These are phyloP conservation scores for Cardiosporidium cionae DNA, from an alignment of 169 alveolate genomes.

Conservation along the genomic window DNA sequence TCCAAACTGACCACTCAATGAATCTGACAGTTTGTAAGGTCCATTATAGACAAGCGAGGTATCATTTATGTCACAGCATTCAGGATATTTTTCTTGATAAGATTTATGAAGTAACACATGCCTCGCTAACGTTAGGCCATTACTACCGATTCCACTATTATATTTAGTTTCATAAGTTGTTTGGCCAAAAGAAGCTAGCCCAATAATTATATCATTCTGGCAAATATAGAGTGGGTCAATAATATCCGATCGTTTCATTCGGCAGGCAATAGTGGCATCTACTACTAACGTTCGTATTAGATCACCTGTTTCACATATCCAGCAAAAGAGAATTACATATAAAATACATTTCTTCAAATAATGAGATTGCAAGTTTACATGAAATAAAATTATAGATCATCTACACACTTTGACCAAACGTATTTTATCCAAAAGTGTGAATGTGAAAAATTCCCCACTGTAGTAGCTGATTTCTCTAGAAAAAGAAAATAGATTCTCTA, in stretches of 20 bases:
- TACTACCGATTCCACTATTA: constrained; percentile 8
- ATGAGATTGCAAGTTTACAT: too few species aligned
- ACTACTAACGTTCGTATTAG: neutral
- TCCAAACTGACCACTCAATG: too few species aligned
- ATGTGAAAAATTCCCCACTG: too few species aligned
- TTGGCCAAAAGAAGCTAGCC: neutral
- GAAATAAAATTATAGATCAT: too few species aligned
- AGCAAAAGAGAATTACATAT: neutral
- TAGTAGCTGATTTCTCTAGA: too few species aligned
- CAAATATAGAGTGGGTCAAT: neutral
- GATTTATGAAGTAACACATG: neutral
- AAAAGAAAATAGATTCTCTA: too few species aligned
- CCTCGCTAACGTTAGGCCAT: constrained; percentile 1
- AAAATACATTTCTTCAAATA: too few species aligned
- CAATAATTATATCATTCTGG: neutral
- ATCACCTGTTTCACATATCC: neutral
- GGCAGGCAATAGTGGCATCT: constrained; percentile 4
- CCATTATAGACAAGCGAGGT: too few species aligned
- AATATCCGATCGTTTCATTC: neutral
- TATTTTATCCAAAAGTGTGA: too few species aligned
- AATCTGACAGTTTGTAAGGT: too few species aligned
- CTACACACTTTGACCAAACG: too few species aligned
- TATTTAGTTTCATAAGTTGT: constrained; percentile 1
- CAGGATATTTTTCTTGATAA: neutral
- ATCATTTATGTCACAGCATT: too few species aligned